A percentile compares a stretch with the other conserved stretches of the same genome.
These are phyloP conservation scores for Beauveria bassiana DNA, from an alignment of 2,329 filamentous ascomycete genomes.

Conservation along the genomic window DNA sequence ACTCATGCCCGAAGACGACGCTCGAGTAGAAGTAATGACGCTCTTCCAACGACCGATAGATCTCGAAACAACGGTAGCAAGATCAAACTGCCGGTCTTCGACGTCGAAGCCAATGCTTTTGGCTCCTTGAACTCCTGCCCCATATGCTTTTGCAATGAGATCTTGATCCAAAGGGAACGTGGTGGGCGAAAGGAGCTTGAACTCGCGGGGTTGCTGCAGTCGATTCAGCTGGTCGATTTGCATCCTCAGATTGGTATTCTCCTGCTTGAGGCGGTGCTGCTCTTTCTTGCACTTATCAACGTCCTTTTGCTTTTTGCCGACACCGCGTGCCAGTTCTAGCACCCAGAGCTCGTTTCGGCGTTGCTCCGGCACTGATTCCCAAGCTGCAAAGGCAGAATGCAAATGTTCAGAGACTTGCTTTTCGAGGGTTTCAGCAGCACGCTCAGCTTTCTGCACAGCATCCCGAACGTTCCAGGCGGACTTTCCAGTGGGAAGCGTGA, in stretches of 20 bases:
- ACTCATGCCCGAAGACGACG: slow-evolving; percentile 35
- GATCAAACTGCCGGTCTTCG: slow-evolving; percentile 44
- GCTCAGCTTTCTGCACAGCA: slow-evolving; percentile 40
- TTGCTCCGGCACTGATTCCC: slow-evolving; percentile 55
- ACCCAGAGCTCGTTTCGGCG: slow-evolving; percentile 53
- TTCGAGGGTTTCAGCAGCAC: slow-evolving; percentile 52
- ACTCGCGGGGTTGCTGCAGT: slow-evolving; percentile 53
- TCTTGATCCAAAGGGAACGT: slow-evolving; percentile 45
- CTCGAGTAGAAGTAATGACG: slow-evolving; percentile 46
- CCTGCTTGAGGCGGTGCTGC: slow-evolving; percentile 46
- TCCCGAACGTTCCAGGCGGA: slow-evolving; percentile 36
- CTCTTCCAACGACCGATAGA: slow-evolving; percentile 56
- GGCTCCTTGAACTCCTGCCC: slow-evolving; percentile 34
- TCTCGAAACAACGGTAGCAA: slow-evolving; percentile 43
- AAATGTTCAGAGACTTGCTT: slow-evolving; percentile 67
- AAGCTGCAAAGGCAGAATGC: slow-evolving; percentile 68
- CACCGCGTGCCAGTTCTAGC: slow-evolving; percentile 52
- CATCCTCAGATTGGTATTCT: slow-evolving; percentile 46
- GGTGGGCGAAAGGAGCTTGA: slow-evolving; percentile 42
- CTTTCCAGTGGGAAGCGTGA: slow-evolving; percentile 36
- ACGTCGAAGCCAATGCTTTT: slow-evolving; percentile 37
- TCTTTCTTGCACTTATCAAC: slow-evolving; percentile 42
- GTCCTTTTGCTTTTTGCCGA: slow-evolving; percentile 50
- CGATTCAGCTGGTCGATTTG: slow-evolving; percentile 54
- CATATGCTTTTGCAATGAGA: slow-evolving; percentile 38